Percentiles rank a stretch among this genome's conserved stretches.
Evolutionary conservation across 495 filamentous ascomycete species (phyloP).

Genomic region (Apiosordaria backusii): DNA sequence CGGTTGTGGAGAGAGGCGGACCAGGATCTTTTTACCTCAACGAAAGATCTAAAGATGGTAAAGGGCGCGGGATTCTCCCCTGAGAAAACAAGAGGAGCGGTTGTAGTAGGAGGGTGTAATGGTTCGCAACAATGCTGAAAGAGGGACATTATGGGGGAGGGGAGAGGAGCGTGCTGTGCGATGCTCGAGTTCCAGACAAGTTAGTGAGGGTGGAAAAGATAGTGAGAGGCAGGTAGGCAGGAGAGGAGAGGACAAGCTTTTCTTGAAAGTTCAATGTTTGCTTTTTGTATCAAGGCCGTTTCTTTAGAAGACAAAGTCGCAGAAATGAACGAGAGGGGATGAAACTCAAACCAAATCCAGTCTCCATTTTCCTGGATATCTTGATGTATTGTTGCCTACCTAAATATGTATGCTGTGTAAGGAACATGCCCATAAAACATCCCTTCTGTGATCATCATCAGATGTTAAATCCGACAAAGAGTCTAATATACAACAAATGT

Average conservation of each 20-base stretch:
- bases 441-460: not conserved
- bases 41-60: not conserved
- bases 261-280: not conserved
- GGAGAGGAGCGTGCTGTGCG: not conserved
- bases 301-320: not conserved
- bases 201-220: not conserved
- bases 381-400: no score
- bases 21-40: not conserved
- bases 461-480: not conserved
- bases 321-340: not conserved
- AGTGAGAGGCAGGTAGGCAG: no score
- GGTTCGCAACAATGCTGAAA: not conserved
- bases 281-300: not conserved
- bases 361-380: no score
- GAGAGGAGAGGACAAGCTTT: not conserved
- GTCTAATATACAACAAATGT: not conserved
- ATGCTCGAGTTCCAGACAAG: not conserved
- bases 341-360: no score
- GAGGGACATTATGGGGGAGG: not conserved
- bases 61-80: no score
- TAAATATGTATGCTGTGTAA: no score
- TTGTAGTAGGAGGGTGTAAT: not conserved
- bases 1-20: not conserved
- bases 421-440: no score
- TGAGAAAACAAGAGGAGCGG: no score